These are phyloP conservation scores for Leccinum aurantiacum DNA, from an alignment of 768 basidiomycete species.

Conservation along the genomic window DNA sequence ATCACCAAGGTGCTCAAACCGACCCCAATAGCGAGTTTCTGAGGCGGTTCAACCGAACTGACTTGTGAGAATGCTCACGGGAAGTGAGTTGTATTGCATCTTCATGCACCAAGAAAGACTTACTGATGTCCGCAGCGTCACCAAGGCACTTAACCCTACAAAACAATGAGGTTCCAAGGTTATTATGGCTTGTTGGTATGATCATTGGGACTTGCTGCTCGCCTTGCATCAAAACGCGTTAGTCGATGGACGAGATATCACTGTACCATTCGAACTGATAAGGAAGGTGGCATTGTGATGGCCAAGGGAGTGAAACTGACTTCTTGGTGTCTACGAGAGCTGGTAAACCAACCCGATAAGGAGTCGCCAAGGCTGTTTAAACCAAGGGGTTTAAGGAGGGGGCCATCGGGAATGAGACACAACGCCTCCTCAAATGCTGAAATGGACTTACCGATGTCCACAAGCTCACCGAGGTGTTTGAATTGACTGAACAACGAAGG, in stretches of 20 bases:
- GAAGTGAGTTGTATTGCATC: neutral
- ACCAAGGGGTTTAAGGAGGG: no score
- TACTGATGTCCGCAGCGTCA: neutral
- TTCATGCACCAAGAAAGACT: neutral
- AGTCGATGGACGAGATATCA: neutral
- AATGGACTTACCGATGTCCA: neutral
- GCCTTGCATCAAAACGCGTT: neutral
- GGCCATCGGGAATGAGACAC: neutral
- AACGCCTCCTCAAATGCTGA: neutral
- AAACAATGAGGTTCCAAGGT: neutral
- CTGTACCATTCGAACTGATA: neutral
- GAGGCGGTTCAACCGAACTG: neutral
- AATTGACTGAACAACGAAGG: no score
- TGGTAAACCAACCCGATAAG: neutral
- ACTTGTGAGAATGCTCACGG: neutral
- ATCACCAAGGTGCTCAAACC: neutral
- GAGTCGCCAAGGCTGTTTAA: neutral
- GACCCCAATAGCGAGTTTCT: neutral
- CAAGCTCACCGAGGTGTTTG: neutral
- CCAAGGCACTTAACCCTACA: neutral
- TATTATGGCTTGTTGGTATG: neutral
- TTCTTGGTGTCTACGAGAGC: no score
- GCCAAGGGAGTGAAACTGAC: no score
- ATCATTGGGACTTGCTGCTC: neutral
- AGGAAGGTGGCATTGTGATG: no score